These are phyloP conservation scores for Tuber calosporum DNA, from an alignment of 495 filamentous ascomycete genomes.

Conservation along the genomic window DNA sequence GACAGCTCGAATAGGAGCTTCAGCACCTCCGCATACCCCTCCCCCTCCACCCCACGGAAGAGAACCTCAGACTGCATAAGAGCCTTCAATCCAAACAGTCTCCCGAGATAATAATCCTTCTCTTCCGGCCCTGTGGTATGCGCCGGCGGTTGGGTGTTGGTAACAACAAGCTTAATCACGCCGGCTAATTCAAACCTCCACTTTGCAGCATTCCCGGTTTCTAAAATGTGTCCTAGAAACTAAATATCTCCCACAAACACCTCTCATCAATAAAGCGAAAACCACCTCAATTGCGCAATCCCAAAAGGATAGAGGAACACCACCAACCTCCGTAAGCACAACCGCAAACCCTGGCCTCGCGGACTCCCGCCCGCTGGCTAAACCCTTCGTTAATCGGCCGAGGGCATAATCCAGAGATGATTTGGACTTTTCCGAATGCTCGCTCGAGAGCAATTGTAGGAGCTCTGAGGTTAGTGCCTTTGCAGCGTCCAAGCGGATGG, in stretches of 20 bases:
- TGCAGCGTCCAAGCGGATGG: constrained; percentile 44
- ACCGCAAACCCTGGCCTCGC: constrained; percentile 86
- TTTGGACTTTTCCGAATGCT: constrained; percentile 39
- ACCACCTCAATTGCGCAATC: constrained; percentile 41
- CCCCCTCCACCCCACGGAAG: constrained; percentile 48
- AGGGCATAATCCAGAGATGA: constrained; percentile 43
- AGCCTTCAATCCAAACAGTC: constrained; percentile 77
- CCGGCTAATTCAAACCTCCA: constrained; percentile 50
- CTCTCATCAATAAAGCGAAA: constrained; percentile 18
- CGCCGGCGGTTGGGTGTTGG: constrained; percentile 58
- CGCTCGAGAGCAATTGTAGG: constrained; percentile 35
- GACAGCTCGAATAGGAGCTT: constrained; percentile 54
- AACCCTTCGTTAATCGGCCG: constrained; percentile 68
- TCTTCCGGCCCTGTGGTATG: constrained; percentile 70
- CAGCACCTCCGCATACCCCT: constrained; percentile 48
- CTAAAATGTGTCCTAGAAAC: constrained; percentile 36
- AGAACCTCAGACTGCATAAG: constrained; percentile 72
- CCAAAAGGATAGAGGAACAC: constrained; percentile 49
- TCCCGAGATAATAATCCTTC: constrained; percentile 74
- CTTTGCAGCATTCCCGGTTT: constrained; percentile 35
- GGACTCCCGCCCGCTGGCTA: constrained; percentile 83
- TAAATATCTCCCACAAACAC: constrained; percentile 8
- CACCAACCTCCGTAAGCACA: constrained; percentile 73
- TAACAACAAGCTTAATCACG: constrained; percentile 59
- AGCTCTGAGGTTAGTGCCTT: constrained; percentile 44